Base-by-base conservation (phyloP, 1,139 yeast species). In the Geotrichum klebahnii region DNA sequence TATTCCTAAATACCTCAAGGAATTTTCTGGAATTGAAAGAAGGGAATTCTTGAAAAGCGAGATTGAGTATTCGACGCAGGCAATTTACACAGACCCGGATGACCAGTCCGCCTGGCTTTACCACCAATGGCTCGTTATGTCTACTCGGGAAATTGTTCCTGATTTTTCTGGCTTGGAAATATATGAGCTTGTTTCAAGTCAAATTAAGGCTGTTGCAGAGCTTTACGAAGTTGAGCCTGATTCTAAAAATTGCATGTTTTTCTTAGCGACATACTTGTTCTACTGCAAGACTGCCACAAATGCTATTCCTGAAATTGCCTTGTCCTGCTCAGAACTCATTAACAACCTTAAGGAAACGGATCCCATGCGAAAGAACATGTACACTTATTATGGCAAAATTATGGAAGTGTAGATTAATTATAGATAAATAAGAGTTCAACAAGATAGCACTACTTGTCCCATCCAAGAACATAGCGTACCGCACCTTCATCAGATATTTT, bases 31-130 rank as follows among this genome's bases (percentile, higher is more conserved):
- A 9, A 32, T 36, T 1, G 51, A 52, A 26, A 70, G 72, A 53
- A 63, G 56, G 19, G 56, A 57, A 1, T 75, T 82, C 44, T 63
- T 88, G 16, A 55, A 59, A 0, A 70, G 73, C 32, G 99, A 92
- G 63, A 68, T 89, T 37, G 77, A 77, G 10, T 75, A 85, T 57
- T 74, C 88, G 44, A 82, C 82, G 53, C 84, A 88, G 26, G 98
- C 97, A 0, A 79, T 89, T 69, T 88, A 82, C 62, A 88, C 95
- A 59, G 97, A 92, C 64, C 90, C 95, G 0, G 95, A 87, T 44
- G 97, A 92, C 63, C 92, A 94, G 45, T 85, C 96, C 0, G 83
- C 88, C 0, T 92, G 98, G 97, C 75, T 84, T 3, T 92, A 90
- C 65, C 75, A 87, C 53, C 77, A 82, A 48, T 92, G 97, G 97